These are phyloP conservation scores for Posidonia oceanica DNA, from an alignment of 116 monocot species.

Conservation along the genomic window DNA sequence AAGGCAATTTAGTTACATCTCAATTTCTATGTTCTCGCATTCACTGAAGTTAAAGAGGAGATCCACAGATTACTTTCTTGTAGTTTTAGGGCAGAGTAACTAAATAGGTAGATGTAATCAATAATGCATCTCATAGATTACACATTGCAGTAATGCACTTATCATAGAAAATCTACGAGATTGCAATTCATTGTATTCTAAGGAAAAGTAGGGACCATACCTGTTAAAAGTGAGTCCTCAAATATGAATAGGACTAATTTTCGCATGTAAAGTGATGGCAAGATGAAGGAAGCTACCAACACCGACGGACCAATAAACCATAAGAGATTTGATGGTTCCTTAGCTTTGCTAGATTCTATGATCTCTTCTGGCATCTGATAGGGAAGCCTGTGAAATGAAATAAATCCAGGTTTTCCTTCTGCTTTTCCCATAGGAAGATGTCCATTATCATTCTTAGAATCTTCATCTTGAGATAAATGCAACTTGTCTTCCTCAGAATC, in stretches of 20 bases:
- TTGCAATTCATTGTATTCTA: neutral
- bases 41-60: too few relatives aligned
- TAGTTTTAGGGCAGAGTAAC: too few relatives aligned
- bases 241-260: constrained; percentile 54
- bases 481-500: constrained; percentile 11
- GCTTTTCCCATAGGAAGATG: constrained; percentile 12
- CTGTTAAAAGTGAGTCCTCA: constrained; percentile 92
- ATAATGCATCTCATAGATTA: too few relatives aligned
- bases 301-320: constrained; percentile 84
- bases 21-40: too few relatives aligned
- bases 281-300: constrained; percentile 67
- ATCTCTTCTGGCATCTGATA: constrained; percentile 24
- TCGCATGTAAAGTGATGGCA: constrained; percentile 88
- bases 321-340: constrained; percentile 31
- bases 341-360: constrained; percentile 15
- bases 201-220: constrained; percentile 16
- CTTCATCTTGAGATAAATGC: neutral
- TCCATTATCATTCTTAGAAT: constrained; percentile 15
- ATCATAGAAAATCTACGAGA: too few relatives aligned
- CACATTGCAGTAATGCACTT: too few relatives aligned
- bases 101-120: too few relatives aligned
- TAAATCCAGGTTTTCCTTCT: constrained; percentile 62
- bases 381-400: constrained; percentile 44
- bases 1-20: too few relatives aligned
- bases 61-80: too few relatives aligned